phyloP scores from a whole-genome alignment of 495 filamentous ascomycete genomes.

The Sporormia fimetaria region DNA sequence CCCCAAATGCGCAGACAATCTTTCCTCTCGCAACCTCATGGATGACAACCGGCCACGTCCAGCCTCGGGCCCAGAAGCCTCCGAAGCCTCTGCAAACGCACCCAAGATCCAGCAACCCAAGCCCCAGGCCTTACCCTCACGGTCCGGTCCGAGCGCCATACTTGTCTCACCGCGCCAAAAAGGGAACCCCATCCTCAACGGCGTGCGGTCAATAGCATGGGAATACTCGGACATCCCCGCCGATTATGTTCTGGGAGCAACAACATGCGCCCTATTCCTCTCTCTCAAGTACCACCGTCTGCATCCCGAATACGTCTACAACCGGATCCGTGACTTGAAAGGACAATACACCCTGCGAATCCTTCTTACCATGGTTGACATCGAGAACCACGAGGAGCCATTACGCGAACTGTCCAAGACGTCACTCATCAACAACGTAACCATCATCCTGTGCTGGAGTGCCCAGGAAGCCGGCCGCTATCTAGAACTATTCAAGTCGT shows the following conservation, averaged over 20 bases:
- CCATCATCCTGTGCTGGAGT: slow-evolving; percentile 85
- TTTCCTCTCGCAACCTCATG: too few relatives aligned
- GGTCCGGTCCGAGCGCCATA: slow-evolving; percentile 62
- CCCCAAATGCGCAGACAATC: too few relatives aligned
- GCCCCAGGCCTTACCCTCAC: slow-evolving; percentile 63
- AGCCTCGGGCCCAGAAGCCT: slow-evolving; percentile 22
- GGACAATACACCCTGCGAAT: slow-evolving; percentile 76
- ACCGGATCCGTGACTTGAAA: slow-evolving; percentile 66
- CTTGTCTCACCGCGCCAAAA: slow-evolving; percentile 81
- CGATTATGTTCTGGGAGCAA: slow-evolving; percentile 80
- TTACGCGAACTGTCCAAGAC: slow-evolving; percentile 81
- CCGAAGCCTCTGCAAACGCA: slow-evolving; percentile 9
- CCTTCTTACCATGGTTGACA: slow-evolving; percentile 84
- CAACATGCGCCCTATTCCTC: slow-evolving; percentile 85
- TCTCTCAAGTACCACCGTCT: slow-evolving; percentile 95
- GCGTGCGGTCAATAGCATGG: slow-evolving; percentile 77
- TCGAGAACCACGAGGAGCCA: slow-evolving; percentile 68
- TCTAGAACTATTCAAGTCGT: slow-evolving; percentile 86
- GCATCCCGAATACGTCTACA: slow-evolving; percentile 97
- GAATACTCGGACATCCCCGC: slow-evolving; percentile 91
- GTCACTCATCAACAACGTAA: slow-evolving; percentile 81
- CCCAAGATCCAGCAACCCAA: slow-evolving; percentile 72
- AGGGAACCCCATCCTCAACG: slow-evolving; percentile 83
- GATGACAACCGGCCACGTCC: too few relatives aligned
- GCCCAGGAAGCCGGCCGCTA: slow-evolving; percentile 87